These are phyloP conservation scores for Microbotryum lychnidis-dioicae DNA, from an alignment of 1,284 basidiomycete genomes.

Conservation along the genomic window DNA sequence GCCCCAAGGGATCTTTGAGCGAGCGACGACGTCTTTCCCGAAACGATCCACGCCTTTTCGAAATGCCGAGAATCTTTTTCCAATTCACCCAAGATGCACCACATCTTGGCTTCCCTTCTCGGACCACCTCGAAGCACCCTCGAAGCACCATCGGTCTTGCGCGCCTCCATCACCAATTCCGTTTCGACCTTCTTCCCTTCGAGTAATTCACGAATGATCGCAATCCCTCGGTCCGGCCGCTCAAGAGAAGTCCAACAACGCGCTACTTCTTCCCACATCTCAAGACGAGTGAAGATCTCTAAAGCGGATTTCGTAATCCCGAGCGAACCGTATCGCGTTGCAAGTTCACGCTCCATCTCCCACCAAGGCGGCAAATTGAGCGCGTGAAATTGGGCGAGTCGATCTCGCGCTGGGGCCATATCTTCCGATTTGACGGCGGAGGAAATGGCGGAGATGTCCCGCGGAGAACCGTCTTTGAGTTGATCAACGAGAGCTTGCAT, in stretches of 20 bases:
- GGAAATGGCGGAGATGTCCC: conserved; percentile 44
- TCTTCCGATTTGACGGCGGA: conserved; percentile 35
- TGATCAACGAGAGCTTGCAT: conserved; percentile 89
- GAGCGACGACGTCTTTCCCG: conserved; percentile 67
- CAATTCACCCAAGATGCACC: conserved; percentile 92
- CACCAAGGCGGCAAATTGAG: conserved; percentile 76
- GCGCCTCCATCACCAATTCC: conserved; percentile 55
- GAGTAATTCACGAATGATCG: conserved; percentile 71
- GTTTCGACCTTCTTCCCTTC: conserved; percentile 73
- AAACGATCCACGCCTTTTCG: conserved; percentile 73
- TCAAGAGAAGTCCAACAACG: conserved; percentile 75
- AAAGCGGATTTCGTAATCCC: conserved; percentile 80
- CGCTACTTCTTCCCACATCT: conserved; percentile 96
- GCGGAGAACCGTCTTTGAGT: conserved; percentile 55
- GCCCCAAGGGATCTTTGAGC: conserved; percentile 87
- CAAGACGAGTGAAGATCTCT: conserved; percentile 81
- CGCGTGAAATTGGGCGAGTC: conserved; percentile 67
- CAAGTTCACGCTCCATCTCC: conserved; percentile 85
- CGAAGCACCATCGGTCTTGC: conserved; percentile 49
- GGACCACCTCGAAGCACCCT: conserved; percentile 22
- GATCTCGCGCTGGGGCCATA: conserved; percentile 45
- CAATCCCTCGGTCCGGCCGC: conserved; percentile 61
- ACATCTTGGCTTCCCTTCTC: conserved; percentile 78
- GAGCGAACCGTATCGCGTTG: conserved; percentile 65
- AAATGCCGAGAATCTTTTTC: conserved; percentile 66